Base-by-base conservation (phyloP, 768 basidiomycete genomes). In the Amyloporia xantha region DNA sequence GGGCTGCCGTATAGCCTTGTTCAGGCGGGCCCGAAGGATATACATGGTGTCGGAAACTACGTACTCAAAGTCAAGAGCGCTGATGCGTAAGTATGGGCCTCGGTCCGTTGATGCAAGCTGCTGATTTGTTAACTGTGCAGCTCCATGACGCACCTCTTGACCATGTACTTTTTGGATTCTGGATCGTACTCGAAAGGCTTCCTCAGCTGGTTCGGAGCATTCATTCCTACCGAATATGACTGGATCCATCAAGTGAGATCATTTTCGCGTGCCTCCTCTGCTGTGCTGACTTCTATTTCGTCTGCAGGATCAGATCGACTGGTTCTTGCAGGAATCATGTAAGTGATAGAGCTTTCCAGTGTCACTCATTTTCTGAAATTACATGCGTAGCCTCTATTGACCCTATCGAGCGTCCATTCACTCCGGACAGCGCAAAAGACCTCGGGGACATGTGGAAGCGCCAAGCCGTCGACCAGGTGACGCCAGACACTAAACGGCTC, bases 11-110 rank as follows among this genome's bases (percentile, higher is more conserved):
- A 93, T 61, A 92, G 84, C 45, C 66, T 97, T 4, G 82, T 90
- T 5, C 74, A 89, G 57, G 64, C 73, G 5, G 95, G 95, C 1
- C 93, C 94, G 2, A 77, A 78, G 54, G 82, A 84, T 59, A 75
- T 97, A 0, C 89, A 90, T 57, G 95, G 95, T 0, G 84, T 86
- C 2, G 92, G 94, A 5, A 98, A 98, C 62, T 97, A 96, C 61
- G 71, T 93, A 19, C 68, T 94, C 53, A 89, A 91, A 64, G 82
- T 95, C 10, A 73, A 65, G 62, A 94, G 92, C 52, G 78, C 84
- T 11, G 93, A 96, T 68, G 65, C 85, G 86, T 92, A 54, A 70
- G 87, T 79, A 23, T 2, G 26, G 25, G 12, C 51, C 0, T 24
- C 49, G 27, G 35, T 26, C 9, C 40, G 48, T 15, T 23, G 41